Evolutionary conservation across 805 yeast genomes (phyloP), one percentile per base, ranked within the genome.

Genomic region (Lipomyces japonicus): DNA sequence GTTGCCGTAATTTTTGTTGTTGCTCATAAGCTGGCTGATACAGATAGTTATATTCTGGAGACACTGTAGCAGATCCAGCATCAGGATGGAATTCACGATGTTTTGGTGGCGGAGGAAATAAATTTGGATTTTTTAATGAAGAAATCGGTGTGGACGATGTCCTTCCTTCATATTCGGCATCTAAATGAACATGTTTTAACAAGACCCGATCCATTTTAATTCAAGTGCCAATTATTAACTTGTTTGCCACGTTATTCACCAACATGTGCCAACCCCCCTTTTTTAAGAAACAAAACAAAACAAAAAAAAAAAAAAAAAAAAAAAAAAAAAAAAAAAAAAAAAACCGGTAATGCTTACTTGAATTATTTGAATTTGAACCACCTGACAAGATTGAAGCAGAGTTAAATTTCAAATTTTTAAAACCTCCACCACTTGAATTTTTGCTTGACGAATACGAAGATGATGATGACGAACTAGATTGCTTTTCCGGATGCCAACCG

Each of bases 31-130:
- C 53, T 34, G 60, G 62, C 24, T 50, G 50, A 39, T 44, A 54
- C 16, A 54, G 44, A 35, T 53, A 44, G 37, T 37, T 25, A 32
- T 53, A 53, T 22, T 53, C 58, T 0, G 55, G 58, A 4, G 53
- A 34, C 14, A 53, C 35, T 19, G 56, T 26, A 4, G 54, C 55
- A 9, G 61, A 50, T 10, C 48, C 50, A 6, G 60, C 65, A 3
- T 48, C 68, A 14, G 61, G 60, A 9, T 68, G 64, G 18, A 65
- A 62, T 14, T 67, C 74, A 24, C 63, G 65, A 32, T 78, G 68
- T 44, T 61, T 65, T 0, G 82, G 82, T 1, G 79, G 79, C 9
- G 74, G 67, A 2, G 78, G 77, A 46, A 73, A 66, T 7, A 71
- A 44, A 10, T 51, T 56, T 19, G 75, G 67, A 44, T 70, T 69